phyloP scores from a whole-genome alignment of 2,329 filamentous ascomycete species.

The Penicillium sp. region DNA sequence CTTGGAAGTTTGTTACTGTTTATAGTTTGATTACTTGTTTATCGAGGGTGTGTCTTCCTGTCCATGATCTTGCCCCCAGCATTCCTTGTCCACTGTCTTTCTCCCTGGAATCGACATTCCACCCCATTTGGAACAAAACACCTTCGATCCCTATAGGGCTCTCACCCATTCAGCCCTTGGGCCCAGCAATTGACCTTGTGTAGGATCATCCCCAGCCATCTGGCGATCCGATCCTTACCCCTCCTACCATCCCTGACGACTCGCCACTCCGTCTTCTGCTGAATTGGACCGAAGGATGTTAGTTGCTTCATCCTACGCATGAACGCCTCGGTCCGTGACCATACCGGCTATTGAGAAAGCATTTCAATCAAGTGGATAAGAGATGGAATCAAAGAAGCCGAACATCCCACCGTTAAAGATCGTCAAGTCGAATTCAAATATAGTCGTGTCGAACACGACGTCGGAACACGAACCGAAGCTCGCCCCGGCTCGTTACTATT shows the following conservation, averaged over 20 bases:
- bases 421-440: slow-evolving; percentile 33
- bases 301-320: slow-evolving; percentile 25
- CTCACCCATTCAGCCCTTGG: slow-evolving; percentile 14
- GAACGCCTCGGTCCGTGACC: slow-evolving; percentile 35
- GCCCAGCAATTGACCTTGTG: slow-evolving; percentile 24
- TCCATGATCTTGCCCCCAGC: slow-evolving; percentile 25
- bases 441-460: slow-evolving; percentile 13
- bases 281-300: slow-evolving; percentile 26
- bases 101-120: slow-evolving; percentile 29
- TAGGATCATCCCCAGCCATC: slow-evolving; percentile 25
- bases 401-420: slow-evolving; percentile 41
- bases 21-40: slow-evolving; percentile 25
- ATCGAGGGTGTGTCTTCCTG: slow-evolving; percentile 17
- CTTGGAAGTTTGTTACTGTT: slow-evolving; percentile 21
- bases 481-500: slow-evolving; percentile 24
- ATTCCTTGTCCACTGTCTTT: slow-evolving; percentile 25
- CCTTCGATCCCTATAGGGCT: slow-evolving; percentile 14
- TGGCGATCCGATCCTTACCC: slow-evolving; percentile 15
- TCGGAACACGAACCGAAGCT: slow-evolving; percentile 6
- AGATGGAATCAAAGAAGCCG: slow-evolving; percentile 36
- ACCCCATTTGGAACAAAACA: slow-evolving; percentile 17
- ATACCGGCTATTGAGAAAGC: slow-evolving; percentile 14
- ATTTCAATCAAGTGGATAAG: slow-evolving; percentile 11
- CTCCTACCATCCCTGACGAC: slow-evolving; percentile 12
- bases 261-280: slow-evolving; percentile 7